Base-by-base conservation (phyloP, 176 grass and related monocot species). In the Poa annua region DNA sequence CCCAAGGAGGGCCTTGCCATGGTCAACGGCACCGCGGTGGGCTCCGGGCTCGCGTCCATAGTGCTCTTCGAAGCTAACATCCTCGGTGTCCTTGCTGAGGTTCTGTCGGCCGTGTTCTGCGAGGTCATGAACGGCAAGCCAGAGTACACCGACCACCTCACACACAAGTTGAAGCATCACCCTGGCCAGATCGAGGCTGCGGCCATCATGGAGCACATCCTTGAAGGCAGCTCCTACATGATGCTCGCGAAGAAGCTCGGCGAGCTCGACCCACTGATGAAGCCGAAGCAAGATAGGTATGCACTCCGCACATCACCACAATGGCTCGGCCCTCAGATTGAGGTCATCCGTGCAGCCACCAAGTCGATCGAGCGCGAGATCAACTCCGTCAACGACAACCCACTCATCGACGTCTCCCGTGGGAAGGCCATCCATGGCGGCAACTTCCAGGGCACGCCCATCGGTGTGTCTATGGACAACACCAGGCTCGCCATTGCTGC, bases 381-480 rank as follows among this genome's bases (percentile, higher is more conserved):
- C 72, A 96, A 96, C 59, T 96, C 93, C 3, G 93, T 96, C 38
- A 96, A 96, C 54, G 93, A 96, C 86, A 96, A 96, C 66, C 93
- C 93, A 2, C 79, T 97, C 11, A 97, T 97, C 21, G 94, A 97
- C 11, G 91, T 97, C 36, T 85, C 94, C 6, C 80, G 94, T 4
- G 74, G 68, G 53, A 97, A 93, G 84, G 94, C 91, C 0, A 75
- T 97, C 21, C 94, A 97, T 5, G 94, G 88, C 5, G 94, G 94
- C 33, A 97, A 97, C 80, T 97, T 97, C 78, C 94, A 97, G 56
- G 94, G 88, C 35, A 97, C 91, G 2, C 94, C 94, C 20, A 91
- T 97, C 41, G 94, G 94, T 24, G 94, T 97, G 55, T 97, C 94
- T 55, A 97, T 97, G 94, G 94, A 97, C 75, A 97, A 97, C 84